Base-by-base conservation (phyloP, 805 yeast species). In the Wickerhamomyces chambardii region DNA sequence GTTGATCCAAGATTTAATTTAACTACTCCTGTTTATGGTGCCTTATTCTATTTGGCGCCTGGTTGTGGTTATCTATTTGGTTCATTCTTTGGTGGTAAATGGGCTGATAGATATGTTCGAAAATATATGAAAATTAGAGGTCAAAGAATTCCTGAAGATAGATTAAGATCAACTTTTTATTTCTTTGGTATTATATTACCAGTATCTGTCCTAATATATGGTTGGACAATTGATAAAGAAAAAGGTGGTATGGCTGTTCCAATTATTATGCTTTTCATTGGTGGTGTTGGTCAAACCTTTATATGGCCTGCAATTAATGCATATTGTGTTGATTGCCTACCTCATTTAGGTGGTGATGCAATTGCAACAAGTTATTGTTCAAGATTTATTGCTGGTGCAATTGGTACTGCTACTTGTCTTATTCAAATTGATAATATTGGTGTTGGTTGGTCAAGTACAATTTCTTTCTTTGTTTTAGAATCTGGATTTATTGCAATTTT, bases 241-340 rank as follows among this genome's bases (percentile, higher is more conserved):
- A 62, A 61, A 35, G 80, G 79, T 15, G 79, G 80, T 2, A 64
- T 67, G 61, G 71, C 75, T 0, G 53, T 75, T 3, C 78, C 80
- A 1, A 61, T 73, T 7, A 56, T 73, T 2, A 55, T 63, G 38
- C 53, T 74, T 64, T 72, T 72, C 40, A 18, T 64, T 16, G 57
- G 61, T 32, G 80, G 75, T 0, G 37, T 70, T 31, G 70, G 69
- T 0, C 80, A 75, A 46, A 70, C 78, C 0, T 53, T 66, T 18
- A 50, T 64, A 9, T 75, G 71, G 44, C 77, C 80, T 1, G 62
- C 70, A 15, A 46, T 70, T 28, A 75, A 75, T 43, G 66, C 79
- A 3, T 75, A 75, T 46, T 72, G 78, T 53, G 72, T 73, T 18
- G 82, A 75, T 44, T 65, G 73, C 5, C 60, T 72, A 66, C 78